Base-by-base conservation (phyloP, 208 protist species). In the Herpetomonas samuelpessoai region DNA sequence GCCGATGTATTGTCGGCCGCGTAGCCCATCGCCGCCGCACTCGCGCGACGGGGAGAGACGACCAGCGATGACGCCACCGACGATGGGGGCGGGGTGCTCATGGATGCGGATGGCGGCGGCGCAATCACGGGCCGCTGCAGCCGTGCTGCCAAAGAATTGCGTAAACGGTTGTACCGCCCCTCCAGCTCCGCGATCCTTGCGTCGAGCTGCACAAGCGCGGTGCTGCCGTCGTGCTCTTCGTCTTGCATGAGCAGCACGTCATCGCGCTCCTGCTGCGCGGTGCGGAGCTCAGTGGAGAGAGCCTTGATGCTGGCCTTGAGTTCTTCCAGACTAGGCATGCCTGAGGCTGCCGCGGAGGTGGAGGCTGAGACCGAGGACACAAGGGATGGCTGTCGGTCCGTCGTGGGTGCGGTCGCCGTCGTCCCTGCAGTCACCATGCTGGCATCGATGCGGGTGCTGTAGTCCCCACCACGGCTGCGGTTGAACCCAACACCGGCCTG, bases 181-280 rank as follows among this genome's bases (percentile, higher is more conserved):
- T 93, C 81, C 24, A 93, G 46, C 48, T 61, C 57, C 1, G 30
- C 45, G 24, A 91, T 86, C 25, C 41, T 10, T 2, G 39, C 63
- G 46, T 93, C 87, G 3, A 77, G 55, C 41, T 68, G 65, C 21
- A n/a, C 53, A 10, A 89, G 54, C 57, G 68, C 67, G 12, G 16
- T 26, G 4, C 59, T 74, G 2, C 60, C 52, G 66, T 93, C 79
- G 62, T 85, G 59, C 50, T 88, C 72, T 64, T 91, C 87, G 57
- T 89, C 81, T 57, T 93, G 82, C 14, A 75, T 57, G 4, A 91
- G 62, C 21, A 93, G 53, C 21, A 91, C 52, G 25, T 93, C 83
- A 35, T 93, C 83, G 27, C 83, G 81, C 9, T 53, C 61, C 47
- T 76, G 77, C 54, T 91, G 83, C 14, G 74, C 77, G 38, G 46